Evolutionary conservation across 2,329 filamentous ascomycete genomes (phyloP), one percentile per base, ranked within the genome.

Genomic region (Periconia macrospinosa): DNA sequence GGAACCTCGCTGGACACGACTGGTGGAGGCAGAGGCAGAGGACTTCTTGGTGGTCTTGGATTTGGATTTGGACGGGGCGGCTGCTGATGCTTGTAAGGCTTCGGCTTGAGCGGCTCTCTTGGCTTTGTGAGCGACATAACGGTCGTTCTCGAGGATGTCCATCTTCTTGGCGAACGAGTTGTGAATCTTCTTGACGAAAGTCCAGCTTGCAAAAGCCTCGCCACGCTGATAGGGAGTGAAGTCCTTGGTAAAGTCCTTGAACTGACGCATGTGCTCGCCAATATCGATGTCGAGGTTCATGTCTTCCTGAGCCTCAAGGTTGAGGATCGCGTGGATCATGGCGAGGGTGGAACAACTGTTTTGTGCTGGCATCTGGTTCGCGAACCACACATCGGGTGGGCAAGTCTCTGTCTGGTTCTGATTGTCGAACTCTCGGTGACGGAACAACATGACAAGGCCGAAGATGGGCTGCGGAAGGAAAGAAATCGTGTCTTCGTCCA

Each of bases 301-400:
- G 0, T 84, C 77, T 14, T 50, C 43, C 3, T 49, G 17, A 8
- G n/a, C 48, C 7, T 45, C 30, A 20, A 86, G 81, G 68, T 97
- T 97, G 84, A 96, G 95, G 67, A 96, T 78, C 55, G 97, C 96
- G 66, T 97, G 97, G 63, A 97, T 82, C 60, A 97, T 80, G 3
- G 94, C 92, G 44, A 97, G 85, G n/a, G 91, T 94, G 18, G 91
- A 94, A 74, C 94, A 99, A 23, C 91, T 88, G 72, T 96, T 96
- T 46, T 72, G 69, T 13, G 63, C 67, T 6, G 70, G 71, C 45
- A 90, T 88, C 77, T 96, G 93, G 66, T 97, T 97, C 27, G 92
- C 92, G 72, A 97, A 97, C 93, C 94, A 99, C 17, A 97, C 79
- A 30, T 85, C 77, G 2, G 84, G 77, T 0, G 86, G 86, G 57